Evolutionary conservation across 345 rosid species (phyloP), one percentile per base, ranked within the genome.

Genomic region (Pseudoturritis turrita): DNA sequence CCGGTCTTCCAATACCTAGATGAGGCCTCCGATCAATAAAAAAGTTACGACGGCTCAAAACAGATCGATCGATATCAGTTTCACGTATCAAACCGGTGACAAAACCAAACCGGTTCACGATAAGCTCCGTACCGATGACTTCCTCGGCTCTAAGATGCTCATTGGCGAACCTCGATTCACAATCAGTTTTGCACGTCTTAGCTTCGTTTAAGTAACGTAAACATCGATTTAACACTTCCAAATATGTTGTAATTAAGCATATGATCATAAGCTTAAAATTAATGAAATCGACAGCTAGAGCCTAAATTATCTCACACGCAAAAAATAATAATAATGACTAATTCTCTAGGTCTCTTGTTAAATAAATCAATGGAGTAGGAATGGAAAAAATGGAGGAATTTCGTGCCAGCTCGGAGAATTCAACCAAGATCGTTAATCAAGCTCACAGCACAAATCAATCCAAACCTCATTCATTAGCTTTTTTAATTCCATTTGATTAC

Each of bases 11-110:
- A 19, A 92, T 78, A 10, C 86, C 96, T 29, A 89, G 66, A 7
- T 73, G 81, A 3, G 96, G 96, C 65, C 31, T 55, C 2, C 18
- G 55, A 21, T 82, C 81, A 3, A 53, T 65, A 74, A 90, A 84
- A 15, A 72, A 73, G 56, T 84, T 70, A 77, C 10, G 81, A 77
- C 12, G 84, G 87, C 76, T 86, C 83, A 56, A 12, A 47, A 18
- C 19, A 28, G 40, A 70, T 70, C 74, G 54, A 76, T 73, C 47
- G 79, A 88, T 6, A 84, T 90, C 33, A 80, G 80, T 23, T 89
- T 78, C 37, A 85, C 85, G 3, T 83, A 89, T 87, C 13, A 92
- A 78, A 60, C 98, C 98, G 0, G 96, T 89, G 6, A 85, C 86
- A 74, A 85, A 82, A 29, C 92, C 95, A 43, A 52, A 80, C 44